These are phyloP conservation scores for Pyrenochaeta sp. DNA, from an alignment of 2,329 filamentous ascomycete genomes.

Conservation along the genomic window DNA sequence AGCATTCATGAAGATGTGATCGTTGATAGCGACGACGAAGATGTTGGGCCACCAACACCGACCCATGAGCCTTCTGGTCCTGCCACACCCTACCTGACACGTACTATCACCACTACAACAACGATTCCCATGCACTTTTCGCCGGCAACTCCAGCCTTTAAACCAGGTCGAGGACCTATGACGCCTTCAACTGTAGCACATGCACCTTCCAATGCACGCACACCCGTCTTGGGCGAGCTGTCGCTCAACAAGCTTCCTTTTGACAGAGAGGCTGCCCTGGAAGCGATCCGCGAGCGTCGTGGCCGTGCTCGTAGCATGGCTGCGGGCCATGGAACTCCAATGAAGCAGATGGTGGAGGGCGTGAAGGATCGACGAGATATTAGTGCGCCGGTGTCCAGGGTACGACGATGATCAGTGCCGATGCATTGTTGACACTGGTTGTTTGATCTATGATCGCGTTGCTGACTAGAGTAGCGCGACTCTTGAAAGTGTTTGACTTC, in stretches of 20 bases:
- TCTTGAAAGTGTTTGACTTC: conserved; percentile 9
- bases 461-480: conserved; percentile 13
- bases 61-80: conserved; percentile 32
- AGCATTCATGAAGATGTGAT: conserved; percentile 45
- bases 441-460: background rate
- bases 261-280: conserved; percentile 75
- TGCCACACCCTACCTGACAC: conserved; percentile 46
- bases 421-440: no score
- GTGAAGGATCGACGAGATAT: conserved; percentile 56
- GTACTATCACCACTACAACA: conserved; percentile 58
- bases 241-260: conserved; percentile 48
- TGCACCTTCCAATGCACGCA: conserved; percentile 36
- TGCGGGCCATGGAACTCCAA: conserved; percentile 68
- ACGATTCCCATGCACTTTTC: conserved; percentile 59
- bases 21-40: conserved; percentile 42
- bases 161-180: conserved; percentile 34
- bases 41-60: conserved; percentile 29
- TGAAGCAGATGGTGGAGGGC: conserved; percentile 66
- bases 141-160: conserved; percentile 45
- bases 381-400: conserved; percentile 53
- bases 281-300: conserved; percentile 76
- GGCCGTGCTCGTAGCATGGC: conserved; percentile 75
- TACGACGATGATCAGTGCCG: conserved; percentile 25
- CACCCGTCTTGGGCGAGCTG: conserved; percentile 43
- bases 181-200: conserved; percentile 49